Conservation (phyloP, 2,329 filamentous ascomycete genomes). For the Aspergillus bombycis region DNA sequence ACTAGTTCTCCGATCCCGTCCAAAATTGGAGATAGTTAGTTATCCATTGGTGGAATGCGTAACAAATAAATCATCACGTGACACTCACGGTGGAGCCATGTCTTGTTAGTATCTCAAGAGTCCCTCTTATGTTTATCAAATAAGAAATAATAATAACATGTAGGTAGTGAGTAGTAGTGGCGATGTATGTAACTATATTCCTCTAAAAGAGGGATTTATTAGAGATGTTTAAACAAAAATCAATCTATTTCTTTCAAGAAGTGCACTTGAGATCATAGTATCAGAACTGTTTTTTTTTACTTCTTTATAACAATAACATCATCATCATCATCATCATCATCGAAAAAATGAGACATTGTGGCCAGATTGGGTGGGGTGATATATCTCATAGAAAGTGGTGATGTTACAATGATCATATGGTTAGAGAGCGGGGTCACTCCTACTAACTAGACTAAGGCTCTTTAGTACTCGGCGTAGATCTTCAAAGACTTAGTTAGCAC, state of each 20-base stretch:
- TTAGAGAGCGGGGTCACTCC: background rate
- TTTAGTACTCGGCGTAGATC: background rate
- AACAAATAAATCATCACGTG: background rate
- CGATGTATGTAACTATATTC: no score
- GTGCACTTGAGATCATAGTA: background rate
- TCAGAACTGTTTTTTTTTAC: background rate
- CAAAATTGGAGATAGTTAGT: background rate
- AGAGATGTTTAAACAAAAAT: background rate
- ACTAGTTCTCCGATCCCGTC: background rate
- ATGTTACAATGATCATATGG: conserved; percentile 7
- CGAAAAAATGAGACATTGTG: background rate
- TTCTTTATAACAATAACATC: background rate
- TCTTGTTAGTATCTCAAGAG: background rate
- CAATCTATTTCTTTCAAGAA: background rate
- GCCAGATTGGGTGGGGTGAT: background rate
- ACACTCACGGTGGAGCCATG: background rate
- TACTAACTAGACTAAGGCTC: background rate
- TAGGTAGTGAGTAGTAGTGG: background rate
- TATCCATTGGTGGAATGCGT: background rate
- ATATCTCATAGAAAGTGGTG: background rate
- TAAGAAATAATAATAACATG: background rate
- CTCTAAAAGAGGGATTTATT: background rate
- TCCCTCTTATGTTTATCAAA: background rate
- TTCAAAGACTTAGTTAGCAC: background rate
- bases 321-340: background rate